Conservation (phyloP, 228 moss, liverwort and hornwort species). For the Sphagnum fallax region DNA sequence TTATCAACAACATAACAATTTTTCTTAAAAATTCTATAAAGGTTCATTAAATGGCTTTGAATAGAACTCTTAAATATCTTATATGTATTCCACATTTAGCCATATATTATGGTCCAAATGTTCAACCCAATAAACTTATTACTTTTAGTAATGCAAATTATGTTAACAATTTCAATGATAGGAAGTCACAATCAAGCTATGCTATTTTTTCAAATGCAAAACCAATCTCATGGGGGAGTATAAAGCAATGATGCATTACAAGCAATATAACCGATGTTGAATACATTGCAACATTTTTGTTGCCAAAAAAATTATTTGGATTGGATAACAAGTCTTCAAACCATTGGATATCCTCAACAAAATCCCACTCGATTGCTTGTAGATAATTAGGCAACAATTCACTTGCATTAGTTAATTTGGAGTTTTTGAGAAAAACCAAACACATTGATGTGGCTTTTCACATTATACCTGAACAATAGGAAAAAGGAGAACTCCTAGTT, state of each 20-base stretch:
- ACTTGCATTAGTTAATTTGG: background rate
- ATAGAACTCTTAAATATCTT: background rate
- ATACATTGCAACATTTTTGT: background rate
- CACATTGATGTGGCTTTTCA: background rate
- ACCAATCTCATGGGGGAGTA: background rate
- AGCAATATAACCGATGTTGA: background rate
- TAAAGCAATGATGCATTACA: background rate
- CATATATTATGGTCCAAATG: background rate
- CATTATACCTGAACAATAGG: background rate
- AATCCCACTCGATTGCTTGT: background rate
- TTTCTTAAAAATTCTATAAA: background rate
- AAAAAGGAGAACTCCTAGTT: background rate
- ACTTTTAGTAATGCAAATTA: background rate
- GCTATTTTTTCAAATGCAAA: background rate
- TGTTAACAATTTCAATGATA: background rate
- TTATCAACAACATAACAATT: background rate
- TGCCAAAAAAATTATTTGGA: background rate
- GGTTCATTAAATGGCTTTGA: background rate
- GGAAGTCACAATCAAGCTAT: background rate
- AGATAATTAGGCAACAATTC: background rate
- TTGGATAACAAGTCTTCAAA: background rate
- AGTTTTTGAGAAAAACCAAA: background rate
- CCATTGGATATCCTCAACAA: background rate
- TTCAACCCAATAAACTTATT: background rate
- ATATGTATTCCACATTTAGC: too few relatives aligned